Percentiles rank a stretch among this genome's conserved stretches.
These are phyloP conservation scores for Fagopyrum esculentum DNA, from an alignment of 148 eudicot species.

Conservation along the genomic window DNA sequence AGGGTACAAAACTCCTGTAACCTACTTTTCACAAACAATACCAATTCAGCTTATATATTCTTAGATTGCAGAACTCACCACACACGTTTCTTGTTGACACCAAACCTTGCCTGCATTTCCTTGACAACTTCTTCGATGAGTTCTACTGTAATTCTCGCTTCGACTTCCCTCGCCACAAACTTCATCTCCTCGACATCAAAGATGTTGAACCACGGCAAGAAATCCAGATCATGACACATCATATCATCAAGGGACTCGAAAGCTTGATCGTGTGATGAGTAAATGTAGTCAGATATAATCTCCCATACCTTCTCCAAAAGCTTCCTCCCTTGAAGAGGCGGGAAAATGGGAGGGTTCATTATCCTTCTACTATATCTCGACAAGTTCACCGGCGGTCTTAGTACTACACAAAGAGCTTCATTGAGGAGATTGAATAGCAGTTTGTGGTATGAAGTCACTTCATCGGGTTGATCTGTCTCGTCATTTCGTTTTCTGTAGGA, in stretches of 20 bases:
- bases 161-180: constrained; percentile 56
- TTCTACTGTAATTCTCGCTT: constrained; percentile 44
- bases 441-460: constrained; percentile 42
- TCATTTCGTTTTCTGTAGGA: constrained; percentile 31
- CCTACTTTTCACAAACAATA: constrained; percentile 7
- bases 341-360: constrained; percentile 23
- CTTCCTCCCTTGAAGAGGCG: constrained; percentile 48
- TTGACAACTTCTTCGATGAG: constrained; percentile 59
- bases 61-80: neutral
- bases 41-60: neutral
- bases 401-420: constrained; percentile 59
- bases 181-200: constrained; percentile 45
- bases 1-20: neutral
- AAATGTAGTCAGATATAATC: constrained; percentile 35
- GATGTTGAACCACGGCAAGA: constrained; percentile 48
- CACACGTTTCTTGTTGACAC: neutral
- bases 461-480: constrained; percentile 19
- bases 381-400: constrained; percentile 44
- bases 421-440: constrained; percentile 60
- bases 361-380: constrained; percentile 46
- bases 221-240: constrained; percentile 50
- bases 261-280: constrained; percentile 39
- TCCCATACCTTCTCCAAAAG: constrained; percentile 63
- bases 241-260: constrained; percentile 43
- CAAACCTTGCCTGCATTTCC: constrained; percentile 18